A percentile compares a stretch with the other conserved stretches of the same genome.
These are phyloP conservation scores for rapeseed (Brassica napus) DNA, from an alignment of 345 rosid genomes.

Conservation along the genomic window Da-Ae NC_063442.1:3629001-3629500, in stretches of 20 bases:
- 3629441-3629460: constrained; percentile 60
- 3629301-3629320: not conserved
- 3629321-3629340: not conserved
- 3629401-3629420: constrained; percentile 37
- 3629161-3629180: not conserved
- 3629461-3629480: constrained; percentile 67
- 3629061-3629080: no score
- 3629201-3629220: not conserved
- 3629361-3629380: constrained; percentile 1
- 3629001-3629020: no score
- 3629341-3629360: not conserved
- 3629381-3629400: not conserved
- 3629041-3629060: no score
- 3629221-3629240: not conserved
- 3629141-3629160: not conserved
- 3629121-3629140: not conserved
- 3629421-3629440: constrained; percentile 15
- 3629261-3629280: not conserved
- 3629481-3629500: constrained; percentile 66
- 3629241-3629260: not conserved
- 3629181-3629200: not conserved
- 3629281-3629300: not conserved
- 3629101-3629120: not conserved
- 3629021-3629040: no score
- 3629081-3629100: no score